phyloP scores from a whole-genome alignment of 2,329 filamentous ascomycete species.

The Thelonectria discophora region DNA sequence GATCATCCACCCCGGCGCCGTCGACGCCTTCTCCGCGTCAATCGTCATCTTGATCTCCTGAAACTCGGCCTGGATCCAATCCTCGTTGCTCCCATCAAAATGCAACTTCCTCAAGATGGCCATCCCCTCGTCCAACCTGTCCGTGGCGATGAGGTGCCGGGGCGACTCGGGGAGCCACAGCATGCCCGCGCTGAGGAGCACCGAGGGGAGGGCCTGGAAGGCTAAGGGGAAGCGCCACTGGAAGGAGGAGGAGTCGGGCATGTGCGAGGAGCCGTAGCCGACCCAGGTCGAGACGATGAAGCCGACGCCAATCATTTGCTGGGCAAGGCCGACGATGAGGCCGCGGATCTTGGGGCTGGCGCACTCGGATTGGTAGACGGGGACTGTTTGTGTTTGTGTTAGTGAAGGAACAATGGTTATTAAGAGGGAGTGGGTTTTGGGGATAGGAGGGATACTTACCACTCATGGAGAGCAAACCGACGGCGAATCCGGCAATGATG shows the following conservation, averaged over 20 bases:
- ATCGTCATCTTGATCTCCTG: slow-evolving; percentile 66
- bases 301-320: slow-evolving; percentile 64
- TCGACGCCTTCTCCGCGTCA: slow-evolving; percentile 43
- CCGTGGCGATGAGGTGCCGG: slow-evolving; percentile 46
- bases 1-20: slow-evolving; percentile 56
- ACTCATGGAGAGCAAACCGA: slow-evolving; percentile 53
- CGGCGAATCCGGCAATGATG: slow-evolving; percentile 39
- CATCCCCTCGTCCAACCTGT: slow-evolving; percentile 52
- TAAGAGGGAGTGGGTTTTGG: no score
- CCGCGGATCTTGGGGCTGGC: slow-evolving; percentile 38
- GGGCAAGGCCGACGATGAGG: slow-evolving; percentile 62
- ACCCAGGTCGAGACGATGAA: slow-evolving; percentile 61
- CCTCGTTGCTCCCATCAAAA: slow-evolving; percentile 60
- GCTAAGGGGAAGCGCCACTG: slow-evolving; percentile 46
- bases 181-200: slow-evolving; percentile 35
- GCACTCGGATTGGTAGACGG: slow-evolving; percentile 40
- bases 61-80: slow-evolving; percentile 64
- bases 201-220: slow-evolving; percentile 37
- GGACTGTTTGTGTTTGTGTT: slow-evolving; percentile 50
- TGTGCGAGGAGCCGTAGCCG: slow-evolving; percentile 44
- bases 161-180: slow-evolving; percentile 41
- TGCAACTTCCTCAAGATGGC: slow-evolving; percentile 57
- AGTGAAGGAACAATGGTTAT: slow-evolving; percentile 50
- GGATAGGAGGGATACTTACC: slow-evolving; percentile 25
- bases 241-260: slow-evolving; percentile 42